phyloP scores from a whole-genome alignment of 2,329 filamentous ascomycete genomes.

The Sporothrix curviconia region DNA sequence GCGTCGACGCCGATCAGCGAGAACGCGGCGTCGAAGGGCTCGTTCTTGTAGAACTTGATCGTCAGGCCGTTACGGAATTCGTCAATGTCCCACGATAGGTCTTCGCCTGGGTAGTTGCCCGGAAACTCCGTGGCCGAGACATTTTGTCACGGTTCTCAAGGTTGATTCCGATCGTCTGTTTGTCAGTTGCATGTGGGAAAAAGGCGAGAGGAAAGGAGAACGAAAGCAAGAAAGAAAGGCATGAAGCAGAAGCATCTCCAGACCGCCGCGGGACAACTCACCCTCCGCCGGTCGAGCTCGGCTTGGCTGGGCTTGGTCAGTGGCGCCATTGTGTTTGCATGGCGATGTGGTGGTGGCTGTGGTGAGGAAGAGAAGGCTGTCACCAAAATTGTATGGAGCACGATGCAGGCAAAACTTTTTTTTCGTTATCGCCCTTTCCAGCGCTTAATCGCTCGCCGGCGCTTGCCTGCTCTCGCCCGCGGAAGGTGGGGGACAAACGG shows the following conservation, averaged over 20 bases:
- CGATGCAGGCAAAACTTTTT: slow-evolving; percentile 6
- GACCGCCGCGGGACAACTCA: slow-evolving; percentile 26
- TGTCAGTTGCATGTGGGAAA: no score
- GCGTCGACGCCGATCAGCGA: slow-evolving; percentile 89
- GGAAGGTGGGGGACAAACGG: neutral
- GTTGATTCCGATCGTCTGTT: slow-evolving; percentile 82
- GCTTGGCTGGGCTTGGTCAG: slow-evolving; percentile 41
- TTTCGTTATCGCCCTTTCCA: neutral
- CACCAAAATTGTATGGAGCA: neutral
- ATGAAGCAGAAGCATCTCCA: neutral
- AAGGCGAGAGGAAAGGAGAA: neutral
- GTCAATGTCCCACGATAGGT: slow-evolving; percentile 45
- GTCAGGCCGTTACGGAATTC: slow-evolving; percentile 36
- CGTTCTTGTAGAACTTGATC: slow-evolving; percentile 78
- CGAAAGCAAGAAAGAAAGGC: neutral
- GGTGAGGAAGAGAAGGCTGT: neutral
- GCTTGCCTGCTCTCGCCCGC: neutral
- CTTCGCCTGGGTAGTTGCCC: slow-evolving; percentile 82
- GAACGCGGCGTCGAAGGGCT: slow-evolving; percentile 72
- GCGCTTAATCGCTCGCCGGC: neutral
- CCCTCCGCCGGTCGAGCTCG: slow-evolving; percentile 57
- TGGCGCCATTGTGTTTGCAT: slow-evolving; percentile 35
- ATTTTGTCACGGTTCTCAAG: slow-evolving; percentile 84
- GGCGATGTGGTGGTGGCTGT: neutral
- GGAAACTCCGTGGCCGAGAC: slow-evolving; percentile 88